Evolutionary conservation across 2,329 filamentous ascomycete genomes (phyloP).

Genomic region (Elsinoe perseae): DNA sequence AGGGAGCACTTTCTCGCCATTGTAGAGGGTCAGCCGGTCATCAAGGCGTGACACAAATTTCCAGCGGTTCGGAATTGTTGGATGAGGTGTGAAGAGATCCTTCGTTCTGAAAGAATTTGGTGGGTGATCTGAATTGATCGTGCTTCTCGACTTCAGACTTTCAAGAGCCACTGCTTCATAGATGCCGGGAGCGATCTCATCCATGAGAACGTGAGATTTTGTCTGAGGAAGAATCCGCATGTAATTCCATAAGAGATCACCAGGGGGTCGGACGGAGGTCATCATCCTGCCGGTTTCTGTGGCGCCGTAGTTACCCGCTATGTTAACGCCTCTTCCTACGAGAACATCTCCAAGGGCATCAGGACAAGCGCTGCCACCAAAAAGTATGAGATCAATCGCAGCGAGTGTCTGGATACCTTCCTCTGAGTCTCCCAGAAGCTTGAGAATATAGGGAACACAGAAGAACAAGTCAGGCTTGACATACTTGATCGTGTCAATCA

Average conservation of each 20-base stretch:
- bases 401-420: slow-evolving; percentile 37
- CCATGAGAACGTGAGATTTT: slow-evolving; percentile 26
- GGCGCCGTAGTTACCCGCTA: slow-evolving; percentile 34
- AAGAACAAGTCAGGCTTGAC: slow-evolving; percentile 47
- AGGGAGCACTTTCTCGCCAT: slow-evolving; percentile 45
- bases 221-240: slow-evolving; percentile 33
- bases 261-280: slow-evolving; percentile 48
- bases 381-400: slow-evolving; percentile 26
- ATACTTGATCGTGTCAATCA: slow-evolving; percentile 25
- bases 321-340: slow-evolving; percentile 28
- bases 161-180: slow-evolving; percentile 38
- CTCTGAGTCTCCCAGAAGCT: slow-evolving; percentile 52
- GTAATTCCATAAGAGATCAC: slow-evolving; percentile 55
- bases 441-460: slow-evolving; percentile 57
- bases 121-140: slow-evolving; percentile 39
- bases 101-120: slow-evolving; percentile 44
- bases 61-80: slow-evolving; percentile 38
- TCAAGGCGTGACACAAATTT: slow-evolving; percentile 42
- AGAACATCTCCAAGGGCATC: slow-evolving; percentile 30
- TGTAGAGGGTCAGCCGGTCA: slow-evolving; percentile 41
- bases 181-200: slow-evolving; percentile 32
- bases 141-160: slow-evolving; percentile 29
- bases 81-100: slow-evolving; percentile 43
- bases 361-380: slow-evolving; percentile 29
- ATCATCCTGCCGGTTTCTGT: slow-evolving; percentile 36